Evolutionary conservation across 2,329 filamentous ascomycete species (phyloP).

Genomic region (Cyphellophora europaea): DNA sequence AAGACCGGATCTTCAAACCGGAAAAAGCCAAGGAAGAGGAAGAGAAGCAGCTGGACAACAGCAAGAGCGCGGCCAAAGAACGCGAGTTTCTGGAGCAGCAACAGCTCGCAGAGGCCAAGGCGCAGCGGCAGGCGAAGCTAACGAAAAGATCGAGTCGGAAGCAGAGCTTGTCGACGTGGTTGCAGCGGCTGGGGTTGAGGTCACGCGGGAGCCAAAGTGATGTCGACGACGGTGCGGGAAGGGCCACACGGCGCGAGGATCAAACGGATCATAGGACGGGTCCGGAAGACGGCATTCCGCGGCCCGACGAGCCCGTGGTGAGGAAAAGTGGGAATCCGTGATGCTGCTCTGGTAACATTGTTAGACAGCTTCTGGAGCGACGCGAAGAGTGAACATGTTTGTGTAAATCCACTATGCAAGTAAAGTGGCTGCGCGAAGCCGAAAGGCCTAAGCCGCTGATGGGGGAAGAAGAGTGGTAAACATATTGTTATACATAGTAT

Average conservation of each 20-base stretch:
- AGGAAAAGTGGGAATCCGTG: too few species aligned
- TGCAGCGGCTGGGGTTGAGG: not conserved
- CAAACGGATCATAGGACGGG: constrained; percentile 10
- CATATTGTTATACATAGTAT: too few species aligned
- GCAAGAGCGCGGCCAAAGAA: constrained; percentile 51
- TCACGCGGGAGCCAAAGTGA: too few species aligned
- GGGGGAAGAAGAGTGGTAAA: too few species aligned
- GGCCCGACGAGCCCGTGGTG: constrained; percentile 19
- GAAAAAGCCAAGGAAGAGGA: constrained; percentile 43
- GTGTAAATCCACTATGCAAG: too few species aligned
- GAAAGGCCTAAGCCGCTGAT: too few species aligned
- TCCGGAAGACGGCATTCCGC: constrained; percentile 20
- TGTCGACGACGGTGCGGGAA: not conserved
- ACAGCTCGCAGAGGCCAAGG: constrained; percentile 6
- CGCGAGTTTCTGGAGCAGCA: constrained; percentile 36
- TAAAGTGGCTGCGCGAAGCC: too few species aligned
- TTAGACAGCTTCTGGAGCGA: too few species aligned
- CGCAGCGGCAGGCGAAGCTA: not conserved
- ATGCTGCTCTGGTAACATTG: too few species aligned
- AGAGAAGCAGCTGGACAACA: constrained; percentile 47
- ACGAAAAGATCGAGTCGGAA: not conserved
- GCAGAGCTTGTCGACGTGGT: not conserved
- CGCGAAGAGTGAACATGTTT: too few species aligned
- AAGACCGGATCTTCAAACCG: constrained; percentile 53
- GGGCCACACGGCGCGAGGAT: not conserved